Percentiles rank a stretch among this genome's conserved stretches.
phyloP scores from a whole-genome alignment of 441 rosid genomes.

The Erysimum pusillum region DNA sequence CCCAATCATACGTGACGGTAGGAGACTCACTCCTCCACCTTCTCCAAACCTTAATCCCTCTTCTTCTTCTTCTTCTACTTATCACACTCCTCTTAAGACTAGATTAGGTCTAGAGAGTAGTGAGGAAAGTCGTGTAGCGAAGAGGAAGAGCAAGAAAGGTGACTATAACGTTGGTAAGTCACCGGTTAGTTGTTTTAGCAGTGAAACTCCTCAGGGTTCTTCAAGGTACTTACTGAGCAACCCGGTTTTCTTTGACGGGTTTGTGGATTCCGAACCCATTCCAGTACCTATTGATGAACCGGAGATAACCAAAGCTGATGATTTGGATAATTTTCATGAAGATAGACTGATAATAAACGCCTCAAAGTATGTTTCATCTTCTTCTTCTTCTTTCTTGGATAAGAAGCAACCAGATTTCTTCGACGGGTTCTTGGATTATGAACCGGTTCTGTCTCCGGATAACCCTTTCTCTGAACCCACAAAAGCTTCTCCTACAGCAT shows the following conservation, averaged over 20 bases:
- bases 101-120: conserved; percentile 42
- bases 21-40: conserved; percentile 62
- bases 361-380: conserved; percentile 36
- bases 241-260: conserved; percentile 54
- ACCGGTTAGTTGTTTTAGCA: conserved; percentile 43
- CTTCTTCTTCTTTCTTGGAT: conserved; percentile 46
- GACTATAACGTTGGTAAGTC: conserved; percentile 36
- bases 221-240: conserved; percentile 69
- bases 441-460: conserved; percentile 59
- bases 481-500: conserved; percentile 40
- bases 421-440: conserved; percentile 65
- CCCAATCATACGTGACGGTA: conserved; percentile 85
- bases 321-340: conserved; percentile 23
- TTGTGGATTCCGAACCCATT: conserved; percentile 65
- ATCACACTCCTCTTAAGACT: conserved; percentile 51
- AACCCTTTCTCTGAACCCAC: conserved; percentile 51
- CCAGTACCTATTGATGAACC: conserved; percentile 42
- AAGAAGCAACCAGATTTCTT: conserved; percentile 45
- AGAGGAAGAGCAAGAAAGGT: conserved; percentile 47
- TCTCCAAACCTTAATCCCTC: conserved; percentile 63
- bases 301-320: conserved; percentile 40
- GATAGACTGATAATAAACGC: conserved; percentile 44
- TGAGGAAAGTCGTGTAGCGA: conserved; percentile 28
- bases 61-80: conserved; percentile 47
- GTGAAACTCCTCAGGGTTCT: conserved; percentile 78